Base-by-base conservation (phyloP, 441 rosid species). In the Omphalea diandra region DNA sequence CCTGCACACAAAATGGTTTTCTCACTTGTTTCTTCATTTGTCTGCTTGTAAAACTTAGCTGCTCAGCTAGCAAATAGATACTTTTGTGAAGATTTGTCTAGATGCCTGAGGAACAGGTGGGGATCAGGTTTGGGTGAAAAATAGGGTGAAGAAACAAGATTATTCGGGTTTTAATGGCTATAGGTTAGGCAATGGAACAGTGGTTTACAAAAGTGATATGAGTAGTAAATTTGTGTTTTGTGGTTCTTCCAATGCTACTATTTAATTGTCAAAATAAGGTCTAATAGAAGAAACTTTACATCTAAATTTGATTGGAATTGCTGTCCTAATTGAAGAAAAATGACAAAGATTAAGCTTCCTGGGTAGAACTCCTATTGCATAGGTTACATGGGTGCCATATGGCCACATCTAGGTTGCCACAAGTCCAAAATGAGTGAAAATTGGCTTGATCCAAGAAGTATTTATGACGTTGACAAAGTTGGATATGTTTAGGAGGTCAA, bases 281-380 rank as follows among this genome's bases (percentile, higher is more conserved):
- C 35, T 14, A 10, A 5, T 20, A 14, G 55, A 18, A 36, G 10
- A 22, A 61, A 11, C 0, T 24, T 40, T 17, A 15, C 9, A n/a
- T n/a, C 24, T 32, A n/a, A 33, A 59, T 18, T 59, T 26, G 43
- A n/a, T 33, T 20, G 14, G 14, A 9, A 20, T 8, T n/a, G 22
- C 41, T 18, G 14, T n/a, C 47, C n/a, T n/a, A n/a, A n/a, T 64
- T 64, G 55, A 31, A 31, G 55, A 32, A n/a, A 46, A 64, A 29
- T 31, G 29, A n/a, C 11, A 9, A 7, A 62, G 31, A n/a, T 29
- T 9, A 46, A 44, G 15, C 32, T 41, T 61, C 8, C 6, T 49
- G 22, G 11, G 8, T n/a, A 50, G 24, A n/a, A n/a, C n/a, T n/a
- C n/a, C n/a, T n/a, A n/a, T n/a, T n/a, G n/a, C n/a, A n/a, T n/a